Percentiles rank a stretch among this genome's conserved stretches.
Conservation (phyloP, 129 eudicot genomes). For the Pittosporum tobira region DNA sequence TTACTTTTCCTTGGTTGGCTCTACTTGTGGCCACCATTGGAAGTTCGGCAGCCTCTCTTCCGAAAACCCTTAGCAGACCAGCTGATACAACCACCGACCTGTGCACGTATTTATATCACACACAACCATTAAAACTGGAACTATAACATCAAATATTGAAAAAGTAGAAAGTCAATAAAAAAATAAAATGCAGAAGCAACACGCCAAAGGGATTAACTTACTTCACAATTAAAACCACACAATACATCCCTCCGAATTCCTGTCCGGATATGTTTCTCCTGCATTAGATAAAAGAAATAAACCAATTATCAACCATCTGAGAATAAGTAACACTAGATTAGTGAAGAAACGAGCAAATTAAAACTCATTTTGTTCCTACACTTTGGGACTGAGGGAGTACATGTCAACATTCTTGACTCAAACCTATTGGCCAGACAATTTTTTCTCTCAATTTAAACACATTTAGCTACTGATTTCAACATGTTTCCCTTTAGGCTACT, state of each 20-base stretch:
- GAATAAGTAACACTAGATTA: too few relatives aligned
- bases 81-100: slow-evolving; percentile 89
- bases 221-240: slow-evolving; percentile 73
- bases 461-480: too few relatives aligned
- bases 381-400: too few relatives aligned
- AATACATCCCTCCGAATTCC: slow-evolving; percentile 91
- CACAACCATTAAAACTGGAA: not conserved
- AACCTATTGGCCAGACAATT: too few relatives aligned
- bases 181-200: not conserved
- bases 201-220: slow-evolving; percentile 23
- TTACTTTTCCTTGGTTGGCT: slow-evolving; percentile 90
- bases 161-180: not conserved
- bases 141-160: not conserved
- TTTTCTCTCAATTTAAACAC: too few relatives aligned
- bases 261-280: slow-evolving; percentile 98
- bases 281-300: slow-evolving; percentile 20
- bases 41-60: slow-evolving; percentile 89
- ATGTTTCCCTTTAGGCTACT: too few relatives aligned
- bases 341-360: not conserved
- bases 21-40: slow-evolving; percentile 90
- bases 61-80: slow-evolving; percentile 73
- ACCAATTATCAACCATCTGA: not conserved
- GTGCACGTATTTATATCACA: slow-evolving; percentile 13
- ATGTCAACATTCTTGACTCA: too few relatives aligned
- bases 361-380: too few relatives aligned